Conservation (phyloP, 495 filamentous ascomycete genomes). For the Annulohypoxylon stygium region DNA sequence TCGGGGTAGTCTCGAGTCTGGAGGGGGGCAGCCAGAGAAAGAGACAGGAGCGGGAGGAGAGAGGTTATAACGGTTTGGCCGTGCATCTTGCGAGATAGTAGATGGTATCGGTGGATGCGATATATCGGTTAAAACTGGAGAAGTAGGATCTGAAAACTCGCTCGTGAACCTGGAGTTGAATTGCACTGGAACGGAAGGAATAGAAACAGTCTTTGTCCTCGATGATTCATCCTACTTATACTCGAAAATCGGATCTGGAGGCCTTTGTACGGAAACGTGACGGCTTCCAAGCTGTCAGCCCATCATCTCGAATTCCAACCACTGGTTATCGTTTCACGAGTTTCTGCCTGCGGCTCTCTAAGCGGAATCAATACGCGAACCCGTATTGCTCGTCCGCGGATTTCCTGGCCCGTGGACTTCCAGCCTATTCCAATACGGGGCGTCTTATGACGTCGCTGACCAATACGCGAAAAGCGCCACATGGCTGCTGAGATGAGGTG, state of each 20-base stretch:
- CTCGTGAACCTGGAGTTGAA: conserved; percentile 2
- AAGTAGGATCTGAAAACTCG: conserved; percentile 4
- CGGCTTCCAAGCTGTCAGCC: conserved; percentile 12
- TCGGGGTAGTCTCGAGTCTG: conserved; percentile 34
- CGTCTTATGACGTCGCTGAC: conserved; percentile 23
- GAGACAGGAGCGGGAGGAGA: conserved; percentile 35
- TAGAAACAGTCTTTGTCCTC: background rate
- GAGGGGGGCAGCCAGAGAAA: conserved; percentile 36
- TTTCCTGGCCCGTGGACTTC: background rate
- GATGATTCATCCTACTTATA: conserved; percentile 32
- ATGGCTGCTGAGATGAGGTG: conserved; percentile 28
- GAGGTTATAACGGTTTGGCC: conserved; percentile 22
- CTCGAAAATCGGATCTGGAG: background rate
- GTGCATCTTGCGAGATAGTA: conserved; percentile 28
- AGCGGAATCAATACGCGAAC: conserved; percentile 23
- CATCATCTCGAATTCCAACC: conserved; percentile 9
- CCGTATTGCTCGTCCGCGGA: conserved; percentile 23
- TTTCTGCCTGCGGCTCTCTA: background rate
- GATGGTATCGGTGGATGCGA: background rate
- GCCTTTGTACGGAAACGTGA: conserved; percentile 16
- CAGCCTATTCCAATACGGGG: conserved; percentile 22
- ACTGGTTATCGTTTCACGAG: conserved; percentile 5
- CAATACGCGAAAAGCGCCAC: conserved; percentile 23
- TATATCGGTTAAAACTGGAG: background rate
- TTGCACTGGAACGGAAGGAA: background rate